Conservation (phyloP, 2,329 filamentous ascomycete species). For the Alternaria ventricosa region DNA sequence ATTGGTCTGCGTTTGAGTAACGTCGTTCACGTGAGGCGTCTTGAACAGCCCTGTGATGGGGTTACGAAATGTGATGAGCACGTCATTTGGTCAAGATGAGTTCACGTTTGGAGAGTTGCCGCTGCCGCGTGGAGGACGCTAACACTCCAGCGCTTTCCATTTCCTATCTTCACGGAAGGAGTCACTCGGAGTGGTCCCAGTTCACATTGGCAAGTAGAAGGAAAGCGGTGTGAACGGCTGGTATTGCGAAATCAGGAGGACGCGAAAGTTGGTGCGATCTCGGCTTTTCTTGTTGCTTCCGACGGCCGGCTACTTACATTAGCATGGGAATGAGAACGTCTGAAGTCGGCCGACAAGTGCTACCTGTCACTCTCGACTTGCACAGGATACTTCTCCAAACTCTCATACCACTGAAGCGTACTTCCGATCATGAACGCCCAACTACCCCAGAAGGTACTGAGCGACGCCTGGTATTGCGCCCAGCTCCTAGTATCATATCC, state of each 20-base stretch:
- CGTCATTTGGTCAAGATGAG: background rate
- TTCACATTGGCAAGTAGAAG: background rate
- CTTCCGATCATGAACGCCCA: slow-evolving; percentile 47
- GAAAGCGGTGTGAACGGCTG: background rate
- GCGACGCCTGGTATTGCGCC: slow-evolving; percentile 42
- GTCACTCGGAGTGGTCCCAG: background rate
- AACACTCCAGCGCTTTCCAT: background rate
- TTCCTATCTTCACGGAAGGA: background rate
- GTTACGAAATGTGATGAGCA: background rate
- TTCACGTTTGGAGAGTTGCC: background rate
- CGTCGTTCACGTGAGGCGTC: background rate
- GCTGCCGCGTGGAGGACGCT: background rate
- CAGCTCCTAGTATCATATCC: slow-evolving; percentile 40
- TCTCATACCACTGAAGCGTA: slow-evolving; percentile 45
- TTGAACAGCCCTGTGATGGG: background rate
- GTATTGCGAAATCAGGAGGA: background rate
- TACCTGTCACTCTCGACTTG: slow-evolving; percentile 11
- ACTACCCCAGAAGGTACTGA: slow-evolving; percentile 45
- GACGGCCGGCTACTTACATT: background rate
- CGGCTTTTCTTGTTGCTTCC: background rate
- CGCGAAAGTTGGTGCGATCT: background rate
- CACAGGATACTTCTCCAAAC: slow-evolving; percentile 42
- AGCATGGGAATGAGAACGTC: no score
- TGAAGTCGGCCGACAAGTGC: no score
- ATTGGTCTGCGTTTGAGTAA: background rate